Evolutionary conservation across 768 basidiomycete species (phyloP).

Genomic region (Rossbeevera mucosa): DNA sequence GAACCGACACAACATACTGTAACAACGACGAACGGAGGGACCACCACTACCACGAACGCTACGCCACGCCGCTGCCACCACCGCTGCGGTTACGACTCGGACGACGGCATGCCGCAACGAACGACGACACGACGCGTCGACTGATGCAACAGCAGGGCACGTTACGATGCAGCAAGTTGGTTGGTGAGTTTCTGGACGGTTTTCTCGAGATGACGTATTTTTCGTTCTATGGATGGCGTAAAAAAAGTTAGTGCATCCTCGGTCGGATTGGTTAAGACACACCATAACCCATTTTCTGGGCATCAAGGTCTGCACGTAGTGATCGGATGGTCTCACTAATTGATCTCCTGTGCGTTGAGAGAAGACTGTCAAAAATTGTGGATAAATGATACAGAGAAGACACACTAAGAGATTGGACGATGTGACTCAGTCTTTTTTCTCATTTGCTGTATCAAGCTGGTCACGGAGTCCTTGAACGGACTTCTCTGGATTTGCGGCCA

Average conservation of each 20-base stretch:
- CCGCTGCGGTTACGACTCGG: too few relatives aligned
- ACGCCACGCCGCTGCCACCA: too few relatives aligned
- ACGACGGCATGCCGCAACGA: too few relatives aligned
- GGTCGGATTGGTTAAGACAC: neutral
- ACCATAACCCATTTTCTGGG: neutral
- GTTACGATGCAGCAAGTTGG: neutral
- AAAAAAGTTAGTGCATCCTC: neutral
- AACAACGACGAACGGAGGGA: too few relatives aligned
- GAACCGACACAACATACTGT: too few relatives aligned
- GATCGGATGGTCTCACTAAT: neutral
- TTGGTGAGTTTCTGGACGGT: neutral
- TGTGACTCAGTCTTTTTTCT: neutral
- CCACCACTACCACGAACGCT: too few relatives aligned
- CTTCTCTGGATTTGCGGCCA: neutral
- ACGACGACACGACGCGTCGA: too few relatives aligned
- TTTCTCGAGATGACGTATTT: neutral
- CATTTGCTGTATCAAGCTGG: neutral
- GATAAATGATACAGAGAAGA: neutral
- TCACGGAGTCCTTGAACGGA: neutral
- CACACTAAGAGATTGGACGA: neutral
- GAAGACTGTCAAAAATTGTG: neutral
- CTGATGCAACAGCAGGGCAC: too few relatives aligned
- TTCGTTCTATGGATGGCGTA: neutral
- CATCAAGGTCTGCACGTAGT: too few relatives aligned
- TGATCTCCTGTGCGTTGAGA: neutral